Evolutionary conservation across 352 stramenopile genomes (phyloP), one percentile per base, ranked within the genome.

Genomic region (Aphanomyces euteiches): DNA sequence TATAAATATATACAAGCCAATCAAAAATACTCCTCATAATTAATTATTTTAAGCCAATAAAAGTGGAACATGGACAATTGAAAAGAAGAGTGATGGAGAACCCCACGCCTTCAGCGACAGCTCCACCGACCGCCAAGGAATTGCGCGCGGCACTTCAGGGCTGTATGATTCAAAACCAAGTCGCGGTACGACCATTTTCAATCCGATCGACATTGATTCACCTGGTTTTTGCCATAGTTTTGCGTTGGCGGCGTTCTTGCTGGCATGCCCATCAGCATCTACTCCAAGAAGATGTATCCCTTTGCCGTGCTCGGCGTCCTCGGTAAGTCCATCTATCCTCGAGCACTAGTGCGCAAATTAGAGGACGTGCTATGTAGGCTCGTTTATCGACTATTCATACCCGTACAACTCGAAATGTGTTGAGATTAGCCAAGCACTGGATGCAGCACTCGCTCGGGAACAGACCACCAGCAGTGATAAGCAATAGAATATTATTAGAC

Each of bases 381-480:
- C 85, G 19, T 93, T 93, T 48, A 79, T 93, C 54, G 85, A 93
- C 74, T 93, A 93, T 73, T 92, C 85, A 69, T 79, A 90, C 48
- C 85, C 85, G 59, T 93, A 93, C 77, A 41, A 63, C 17, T 39
- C 40, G 37, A 69, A 47, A 15, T 69, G 63, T 39, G 39, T 69
- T n/a, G 63, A 59, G 15, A 13, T 69, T 10, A 57, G 50, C 15
- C 17, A 36, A 8, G n/a, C 54, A 39, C 59, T 58, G 37, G 19
- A 69, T 6, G 19, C 17, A 7, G 63, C 63, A 8, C 28, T 69
- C 5, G 63, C 63, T 7, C 63, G 63, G 17, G 63, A 69, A 40
- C 10, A 34, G 19, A 12, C 41, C 2, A n/a, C 13, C 21, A 21
- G 56, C 56, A 61, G 37, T 68, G 28, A 28, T 28, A 28, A 28